Conservation (phyloP, 352 stramenopile genomes). For the Saprolegnia diclina region DNA sequence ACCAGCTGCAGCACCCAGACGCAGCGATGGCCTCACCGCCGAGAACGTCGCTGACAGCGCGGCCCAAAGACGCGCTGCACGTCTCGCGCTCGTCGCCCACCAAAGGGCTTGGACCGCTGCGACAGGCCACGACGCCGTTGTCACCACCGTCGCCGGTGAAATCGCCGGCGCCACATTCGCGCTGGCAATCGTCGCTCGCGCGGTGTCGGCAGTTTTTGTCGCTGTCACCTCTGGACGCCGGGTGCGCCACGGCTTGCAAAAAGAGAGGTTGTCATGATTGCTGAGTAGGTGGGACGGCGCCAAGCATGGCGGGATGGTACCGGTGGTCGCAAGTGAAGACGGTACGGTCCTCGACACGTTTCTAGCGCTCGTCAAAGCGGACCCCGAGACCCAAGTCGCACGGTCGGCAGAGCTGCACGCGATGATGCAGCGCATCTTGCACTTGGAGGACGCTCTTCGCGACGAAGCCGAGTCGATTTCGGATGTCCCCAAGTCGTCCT, state of each 20-base stretch:
- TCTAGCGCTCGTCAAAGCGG: conserved; percentile 35
- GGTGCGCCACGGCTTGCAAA: no score
- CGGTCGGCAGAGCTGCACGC: conserved; percentile 62
- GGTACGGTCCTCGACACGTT: conserved; percentile 40
- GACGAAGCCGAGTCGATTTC: conserved; percentile 45
- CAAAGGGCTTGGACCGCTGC: not conserved
- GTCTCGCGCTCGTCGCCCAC: not conserved
- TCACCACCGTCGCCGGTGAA: no score
- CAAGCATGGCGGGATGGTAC: not conserved
- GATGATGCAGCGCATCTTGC: conserved; percentile 65
- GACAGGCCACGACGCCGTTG: not conserved
- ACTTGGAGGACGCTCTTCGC: conserved; percentile 41
- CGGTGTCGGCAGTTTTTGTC: no score
- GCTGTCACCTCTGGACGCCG: no score
- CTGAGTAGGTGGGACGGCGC: no score
- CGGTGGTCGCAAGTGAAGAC: conserved; percentile 12
- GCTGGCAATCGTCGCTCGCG: no score
- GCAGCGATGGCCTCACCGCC: not conserved
- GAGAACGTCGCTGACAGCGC: not conserved
- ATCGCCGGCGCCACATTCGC: no score
- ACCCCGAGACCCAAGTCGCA: conserved; percentile 39
- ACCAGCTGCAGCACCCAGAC: not conserved
- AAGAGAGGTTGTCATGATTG: no score
- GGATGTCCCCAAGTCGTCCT: conserved; percentile 38
- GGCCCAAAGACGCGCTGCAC: not conserved